Evolutionary conservation across 2,329 filamentous ascomycete genomes (phyloP).

Genomic region (Magnaporthiopsis incrustans): DNA sequence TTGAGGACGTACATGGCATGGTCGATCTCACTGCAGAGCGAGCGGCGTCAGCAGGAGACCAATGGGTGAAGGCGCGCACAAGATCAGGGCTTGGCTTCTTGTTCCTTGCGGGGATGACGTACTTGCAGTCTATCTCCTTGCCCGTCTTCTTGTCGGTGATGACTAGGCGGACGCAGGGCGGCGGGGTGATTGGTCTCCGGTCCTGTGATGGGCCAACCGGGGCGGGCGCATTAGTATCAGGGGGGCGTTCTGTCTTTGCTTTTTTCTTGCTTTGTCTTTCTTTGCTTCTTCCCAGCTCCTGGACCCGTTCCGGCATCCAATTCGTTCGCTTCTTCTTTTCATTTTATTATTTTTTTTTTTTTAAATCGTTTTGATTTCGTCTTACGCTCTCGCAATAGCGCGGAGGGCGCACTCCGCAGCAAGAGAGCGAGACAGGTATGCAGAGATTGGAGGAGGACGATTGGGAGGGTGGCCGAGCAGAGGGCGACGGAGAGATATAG

Average conservation of each 20-base stretch:
- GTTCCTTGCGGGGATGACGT: constrained; percentile 24
- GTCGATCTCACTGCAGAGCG: constrained; percentile 45
- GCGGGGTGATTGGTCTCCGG: constrained; percentile 89
- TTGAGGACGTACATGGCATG: constrained; percentile 49
- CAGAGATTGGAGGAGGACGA: not conserved
- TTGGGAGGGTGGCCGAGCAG: not conserved
- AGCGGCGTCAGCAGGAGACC: constrained; percentile 17
- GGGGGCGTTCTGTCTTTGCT: not conserved
- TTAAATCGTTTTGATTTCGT: not conserved
- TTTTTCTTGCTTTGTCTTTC: not conserved
- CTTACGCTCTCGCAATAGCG: not conserved
- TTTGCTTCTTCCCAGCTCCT: not conserved
- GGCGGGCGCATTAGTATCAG: not conserved
- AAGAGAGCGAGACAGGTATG: not conserved
- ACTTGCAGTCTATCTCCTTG: constrained; percentile 80
- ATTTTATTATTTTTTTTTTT: not conserved
- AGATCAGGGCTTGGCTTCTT: not conserved
- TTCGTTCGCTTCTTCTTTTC: not conserved
- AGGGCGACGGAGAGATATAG: constrained; percentile 1
- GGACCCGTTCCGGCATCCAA: not conserved
- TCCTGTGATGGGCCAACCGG: constrained; percentile 51
- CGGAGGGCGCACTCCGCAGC: not conserved
- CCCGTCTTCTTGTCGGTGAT: constrained; percentile 68
- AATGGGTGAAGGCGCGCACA: not conserved
- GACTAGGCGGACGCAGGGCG: constrained; percentile 79